Conservation (phyloP, 441 rosid species). For the Monsonia emarginata region DNA sequence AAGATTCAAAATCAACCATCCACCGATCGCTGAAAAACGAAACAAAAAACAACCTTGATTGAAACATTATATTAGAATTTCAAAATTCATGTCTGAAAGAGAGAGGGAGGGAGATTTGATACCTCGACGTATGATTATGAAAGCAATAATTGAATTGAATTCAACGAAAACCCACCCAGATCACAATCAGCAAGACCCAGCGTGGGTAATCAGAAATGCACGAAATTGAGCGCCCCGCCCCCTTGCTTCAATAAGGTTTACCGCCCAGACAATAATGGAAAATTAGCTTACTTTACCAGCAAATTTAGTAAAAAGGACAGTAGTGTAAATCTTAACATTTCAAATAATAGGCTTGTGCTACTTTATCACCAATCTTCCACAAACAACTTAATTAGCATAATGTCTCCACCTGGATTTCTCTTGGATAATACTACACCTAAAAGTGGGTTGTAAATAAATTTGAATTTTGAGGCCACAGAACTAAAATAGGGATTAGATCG, state of each 20-base stretch:
- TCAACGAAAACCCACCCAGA: too few species aligned
- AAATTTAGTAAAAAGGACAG: too few species aligned
- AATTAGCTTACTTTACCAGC: too few species aligned
- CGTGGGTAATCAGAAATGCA: not conserved
- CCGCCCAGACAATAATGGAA: too few species aligned
- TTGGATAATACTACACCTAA: not conserved
- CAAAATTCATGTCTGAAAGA: too few species aligned
- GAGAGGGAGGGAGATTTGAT: too few species aligned
- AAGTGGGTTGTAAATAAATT: not conserved
- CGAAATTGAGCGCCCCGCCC: too few species aligned
- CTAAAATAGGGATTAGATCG: not conserved
- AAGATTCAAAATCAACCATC: not conserved
- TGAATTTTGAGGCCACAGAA: constrained; percentile 3
- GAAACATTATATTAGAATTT: too few species aligned
- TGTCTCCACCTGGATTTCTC: not conserved
- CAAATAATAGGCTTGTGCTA: not conserved
- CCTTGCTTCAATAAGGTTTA: too few species aligned
- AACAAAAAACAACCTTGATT: not conserved
- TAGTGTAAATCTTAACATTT: not conserved
- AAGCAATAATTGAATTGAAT: too few species aligned
- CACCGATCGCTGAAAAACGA: not conserved
- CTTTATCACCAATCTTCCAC: not conserved
- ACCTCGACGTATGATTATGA: too few species aligned
- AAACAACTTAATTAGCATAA: not conserved
- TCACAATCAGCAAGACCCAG: not conserved